Conservation (phyloP, 495 filamentous ascomycete genomes). For the Wilcoxina mikolae region DNA sequence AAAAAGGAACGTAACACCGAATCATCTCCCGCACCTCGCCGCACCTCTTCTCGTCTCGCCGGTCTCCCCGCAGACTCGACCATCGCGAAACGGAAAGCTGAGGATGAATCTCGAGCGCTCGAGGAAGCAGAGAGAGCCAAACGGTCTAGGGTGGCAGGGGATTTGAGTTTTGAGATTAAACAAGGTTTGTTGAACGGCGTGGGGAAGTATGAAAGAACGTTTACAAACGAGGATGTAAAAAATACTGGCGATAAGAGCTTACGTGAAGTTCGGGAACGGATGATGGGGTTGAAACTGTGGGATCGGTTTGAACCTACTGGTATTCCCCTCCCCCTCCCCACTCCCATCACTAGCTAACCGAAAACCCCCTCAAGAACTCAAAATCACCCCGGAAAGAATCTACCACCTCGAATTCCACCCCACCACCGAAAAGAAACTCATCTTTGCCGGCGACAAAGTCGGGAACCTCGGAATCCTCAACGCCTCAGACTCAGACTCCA, state of each 20-base stretch:
- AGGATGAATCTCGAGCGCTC: slow-evolving; percentile 50
- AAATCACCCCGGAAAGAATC: slow-evolving; percentile 78
- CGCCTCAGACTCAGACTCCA: background rate
- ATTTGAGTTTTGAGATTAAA: slow-evolving; percentile 57
- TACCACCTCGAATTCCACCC: slow-evolving; percentile 68
- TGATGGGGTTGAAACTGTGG: slow-evolving; percentile 68
- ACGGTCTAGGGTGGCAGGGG: slow-evolving; percentile 53
- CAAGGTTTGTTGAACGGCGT: slow-evolving; percentile 45
- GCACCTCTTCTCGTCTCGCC: slow-evolving; percentile 51
- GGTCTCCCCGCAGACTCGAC: slow-evolving; percentile 57
- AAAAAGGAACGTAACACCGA: slow-evolving; percentile 41
- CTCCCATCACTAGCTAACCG: background rate
- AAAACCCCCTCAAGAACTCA: slow-evolving; percentile 51
- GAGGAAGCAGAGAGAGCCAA: slow-evolving; percentile 44
- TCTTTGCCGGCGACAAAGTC: slow-evolving; percentile 88
- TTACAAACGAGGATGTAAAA: slow-evolving; percentile 65
- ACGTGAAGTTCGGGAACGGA: slow-evolving; percentile 59
- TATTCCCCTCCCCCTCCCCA: background rate
- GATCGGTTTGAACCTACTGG: background rate
- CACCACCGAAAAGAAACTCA: slow-evolving; percentile 61
- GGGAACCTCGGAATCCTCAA: slow-evolving; percentile 91
- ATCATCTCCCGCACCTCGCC: slow-evolving; percentile 36
- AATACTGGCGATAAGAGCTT: slow-evolving; percentile 65
- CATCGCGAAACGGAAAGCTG: slow-evolving; percentile 62
- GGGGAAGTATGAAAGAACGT: slow-evolving; percentile 56